Evolutionary conservation across 257 asterid species (phyloP).

Genomic region (Plantago major): DNA sequence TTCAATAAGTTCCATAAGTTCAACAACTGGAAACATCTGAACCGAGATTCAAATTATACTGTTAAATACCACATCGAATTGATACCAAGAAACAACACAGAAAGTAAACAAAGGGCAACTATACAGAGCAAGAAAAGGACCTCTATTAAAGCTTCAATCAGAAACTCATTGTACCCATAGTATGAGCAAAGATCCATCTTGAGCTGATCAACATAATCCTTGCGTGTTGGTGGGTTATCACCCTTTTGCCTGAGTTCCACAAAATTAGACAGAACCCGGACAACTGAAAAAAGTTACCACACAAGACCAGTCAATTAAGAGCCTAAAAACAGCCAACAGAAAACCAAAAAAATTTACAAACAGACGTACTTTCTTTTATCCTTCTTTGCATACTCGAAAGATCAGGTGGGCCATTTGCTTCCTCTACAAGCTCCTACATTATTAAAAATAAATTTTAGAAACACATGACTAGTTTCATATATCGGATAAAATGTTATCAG

Average conservation of each 20-base stretch:
- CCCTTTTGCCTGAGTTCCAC: constrained; percentile 73
- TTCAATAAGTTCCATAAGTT: constrained; percentile 91
- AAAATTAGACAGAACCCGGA: constrained; percentile 75
- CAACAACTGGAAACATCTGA: constrained; percentile 86
- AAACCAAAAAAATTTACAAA: not conserved
- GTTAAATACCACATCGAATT: constrained; percentile 13
- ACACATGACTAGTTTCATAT: not conserved
- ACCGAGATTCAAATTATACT: constrained; percentile 20
- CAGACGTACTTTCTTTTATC: constrained; percentile 74
- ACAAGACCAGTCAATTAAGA: not conserved
- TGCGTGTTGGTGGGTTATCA: constrained; percentile 33
- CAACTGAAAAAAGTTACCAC: constrained; percentile 52
- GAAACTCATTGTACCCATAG: constrained; percentile 88
- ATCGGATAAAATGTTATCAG: not conserved
- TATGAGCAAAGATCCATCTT: constrained; percentile 61
- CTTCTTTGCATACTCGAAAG: constrained; percentile 70
- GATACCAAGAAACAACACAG: not conserved
- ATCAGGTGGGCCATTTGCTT: constrained; percentile 75
- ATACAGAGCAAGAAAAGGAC: constrained; percentile 30
- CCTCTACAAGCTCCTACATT: constrained; percentile 80
- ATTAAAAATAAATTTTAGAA: constrained; percentile 9
- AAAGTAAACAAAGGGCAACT: not conserved
- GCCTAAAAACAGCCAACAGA: constrained; percentile 10
- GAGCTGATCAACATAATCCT: constrained; percentile 74
- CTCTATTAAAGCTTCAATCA: constrained; percentile 76